Evolutionary conservation across 805 yeast species (phyloP).

Genomic region (Candida maltosa): DNA sequence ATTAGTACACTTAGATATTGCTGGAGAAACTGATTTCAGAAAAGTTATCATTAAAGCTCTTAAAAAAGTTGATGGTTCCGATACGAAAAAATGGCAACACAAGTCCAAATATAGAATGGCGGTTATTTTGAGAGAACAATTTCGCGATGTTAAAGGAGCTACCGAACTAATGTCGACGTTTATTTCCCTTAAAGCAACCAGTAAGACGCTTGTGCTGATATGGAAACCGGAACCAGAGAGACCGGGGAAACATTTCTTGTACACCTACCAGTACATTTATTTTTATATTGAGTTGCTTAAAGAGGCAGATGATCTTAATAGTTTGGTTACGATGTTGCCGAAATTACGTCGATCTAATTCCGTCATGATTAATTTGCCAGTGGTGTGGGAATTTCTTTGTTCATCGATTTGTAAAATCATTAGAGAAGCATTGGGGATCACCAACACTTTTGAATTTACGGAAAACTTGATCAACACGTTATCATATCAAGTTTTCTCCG

Average conservation of each 20-base stretch:
- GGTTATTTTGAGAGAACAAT: slow-evolving; percentile 51
- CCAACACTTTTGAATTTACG: slow-evolving; percentile 42
- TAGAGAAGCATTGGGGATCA: slow-evolving; percentile 41
- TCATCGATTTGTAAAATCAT: slow-evolving; percentile 49
- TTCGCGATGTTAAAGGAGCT: slow-evolving; percentile 52
- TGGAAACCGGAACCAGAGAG: slow-evolving; percentile 94
- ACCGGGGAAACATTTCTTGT: slow-evolving; percentile 89
- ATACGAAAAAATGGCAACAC: slow-evolving; percentile 91
- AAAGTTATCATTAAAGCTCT: slow-evolving; percentile 43
- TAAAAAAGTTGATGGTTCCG: slow-evolving; percentile 48
- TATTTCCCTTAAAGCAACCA: slow-evolving; percentile 62
- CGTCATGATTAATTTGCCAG: slow-evolving; percentile 64
- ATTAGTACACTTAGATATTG: slow-evolving; percentile 12
- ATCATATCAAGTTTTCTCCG: slow-evolving; percentile 40
- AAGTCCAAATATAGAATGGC: slow-evolving; percentile 76
- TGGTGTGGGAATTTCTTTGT: slow-evolving; percentile 66
- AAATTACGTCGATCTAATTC: slow-evolving; percentile 77
- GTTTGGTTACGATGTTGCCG: slow-evolving; percentile 59
- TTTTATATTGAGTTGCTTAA: slow-evolving; percentile 59
- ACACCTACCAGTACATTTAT: slow-evolving; percentile 64
- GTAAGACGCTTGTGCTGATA: slow-evolving; percentile 72
- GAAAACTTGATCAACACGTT: slow-evolving; percentile 50
- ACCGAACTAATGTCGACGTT: slow-evolving; percentile 59
- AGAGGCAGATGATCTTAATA: slow-evolving; percentile 51
- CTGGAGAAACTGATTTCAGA: slow-evolving; percentile 24